phyloP scores from a whole-genome alignment of 768 basidiomycete species.

The Tulasnella calospora region DNA sequence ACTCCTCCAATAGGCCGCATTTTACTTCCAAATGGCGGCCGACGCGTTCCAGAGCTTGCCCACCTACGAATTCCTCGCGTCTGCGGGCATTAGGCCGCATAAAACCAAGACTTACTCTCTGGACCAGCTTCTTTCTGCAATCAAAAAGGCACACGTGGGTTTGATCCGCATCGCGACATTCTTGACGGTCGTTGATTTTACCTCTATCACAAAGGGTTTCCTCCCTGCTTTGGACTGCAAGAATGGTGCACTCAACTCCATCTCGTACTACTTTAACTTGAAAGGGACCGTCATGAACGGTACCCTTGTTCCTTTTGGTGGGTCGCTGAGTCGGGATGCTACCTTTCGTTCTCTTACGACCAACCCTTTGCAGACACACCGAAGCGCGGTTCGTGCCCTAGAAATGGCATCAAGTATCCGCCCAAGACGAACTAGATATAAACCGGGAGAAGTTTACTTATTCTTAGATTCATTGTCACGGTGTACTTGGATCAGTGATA shows the following conservation, averaged over 20 bases:
- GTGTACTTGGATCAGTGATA: no score
- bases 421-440: background rate
- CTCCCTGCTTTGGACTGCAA: slow-evolving; percentile 49
- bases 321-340: background rate
- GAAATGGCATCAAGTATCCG: background rate
- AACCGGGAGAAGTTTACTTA: background rate
- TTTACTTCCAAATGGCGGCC: background rate
- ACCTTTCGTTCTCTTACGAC: background rate
- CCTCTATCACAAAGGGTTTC: slow-evolving; percentile 38
- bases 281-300: slow-evolving; percentile 58
- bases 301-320: slow-evolving; percentile 14
- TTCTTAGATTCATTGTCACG: no score
- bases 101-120: slow-evolving; percentile 6
- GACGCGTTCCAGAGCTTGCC: background rate
- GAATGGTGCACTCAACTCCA: slow-evolving; percentile 39
- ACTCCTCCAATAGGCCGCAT: background rate
- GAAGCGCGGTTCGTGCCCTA: background rate
- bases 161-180: no score
- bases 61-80: background rate
- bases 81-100: background rate
- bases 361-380: background rate
- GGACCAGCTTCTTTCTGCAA: background rate
- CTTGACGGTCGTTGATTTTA: background rate
- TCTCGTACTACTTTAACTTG: slow-evolving; percentile 53
- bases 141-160: background rate